These are phyloP conservation scores for Magnaporthales sp. DNA, from an alignment of 2,329 filamentous ascomycete genomes.

Conservation along the genomic window DNA sequence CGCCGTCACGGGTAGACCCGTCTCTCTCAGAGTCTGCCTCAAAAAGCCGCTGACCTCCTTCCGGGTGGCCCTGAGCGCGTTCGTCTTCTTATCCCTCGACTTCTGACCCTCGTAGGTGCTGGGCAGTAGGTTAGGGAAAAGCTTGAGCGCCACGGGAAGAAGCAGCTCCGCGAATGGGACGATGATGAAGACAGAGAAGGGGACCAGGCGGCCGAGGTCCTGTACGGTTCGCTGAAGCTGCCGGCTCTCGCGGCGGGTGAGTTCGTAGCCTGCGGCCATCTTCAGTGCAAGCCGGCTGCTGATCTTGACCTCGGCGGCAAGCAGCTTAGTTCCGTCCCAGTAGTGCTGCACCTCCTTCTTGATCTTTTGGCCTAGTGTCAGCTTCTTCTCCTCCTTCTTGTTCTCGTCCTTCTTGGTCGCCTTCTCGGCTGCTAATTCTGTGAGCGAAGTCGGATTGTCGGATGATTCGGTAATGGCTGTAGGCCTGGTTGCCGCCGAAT, in stretches of 20 bases:
- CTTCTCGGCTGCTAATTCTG: conserved; percentile 56
- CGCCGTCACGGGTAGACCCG: conserved; percentile 78
- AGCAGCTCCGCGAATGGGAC: conserved; percentile 93
- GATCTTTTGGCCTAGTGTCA: conserved; percentile 84
- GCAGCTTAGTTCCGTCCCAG: conserved; percentile 95
- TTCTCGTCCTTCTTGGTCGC: conserved; percentile 50
- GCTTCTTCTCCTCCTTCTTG: conserved; percentile 69
- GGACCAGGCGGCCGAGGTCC: conserved; percentile 84
- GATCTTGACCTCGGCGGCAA: conserved; percentile 87
- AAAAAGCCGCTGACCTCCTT: conserved; percentile 93
- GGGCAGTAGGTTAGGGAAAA: conserved; percentile 95
- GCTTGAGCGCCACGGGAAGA: conserved; percentile 79
- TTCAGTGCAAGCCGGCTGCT: conserved; percentile 86
- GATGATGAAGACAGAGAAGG: conserved; percentile 94
- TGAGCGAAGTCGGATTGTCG: conserved; percentile 35
- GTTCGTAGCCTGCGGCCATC: conserved; percentile 96
- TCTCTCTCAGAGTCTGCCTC: conserved; percentile 80
- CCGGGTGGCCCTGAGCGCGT: conserved; percentile 70
- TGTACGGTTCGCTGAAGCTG: conserved; percentile 91
- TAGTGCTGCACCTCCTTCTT: conserved; percentile 93
- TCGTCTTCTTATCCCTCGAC: conserved; percentile 82
- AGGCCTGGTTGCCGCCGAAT: conserved; percentile 21
- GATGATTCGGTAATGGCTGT: conserved; percentile 1
- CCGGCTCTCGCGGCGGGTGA: conserved; percentile 85
- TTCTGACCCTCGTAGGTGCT: conserved; percentile 94